Evolutionary conservation across 352 stramenopile species (phyloP).

Genomic region (Albugo laibachii): DNA sequence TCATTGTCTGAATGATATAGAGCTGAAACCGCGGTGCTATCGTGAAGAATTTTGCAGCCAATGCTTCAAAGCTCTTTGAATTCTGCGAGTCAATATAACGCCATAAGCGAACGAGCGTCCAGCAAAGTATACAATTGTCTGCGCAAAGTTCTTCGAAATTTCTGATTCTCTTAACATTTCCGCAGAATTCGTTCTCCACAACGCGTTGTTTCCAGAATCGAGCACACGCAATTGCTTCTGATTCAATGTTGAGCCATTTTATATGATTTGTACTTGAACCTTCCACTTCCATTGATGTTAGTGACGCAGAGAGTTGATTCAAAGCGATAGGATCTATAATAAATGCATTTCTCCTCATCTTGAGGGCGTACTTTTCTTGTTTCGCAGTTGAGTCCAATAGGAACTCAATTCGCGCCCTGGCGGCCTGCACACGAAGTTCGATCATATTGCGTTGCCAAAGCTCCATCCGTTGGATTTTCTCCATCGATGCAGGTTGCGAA

Average conservation of each 20-base stretch:
- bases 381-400: constrained; percentile 34
- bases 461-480: constrained; percentile 39
- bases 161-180: constrained; percentile 18
- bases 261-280: constrained; percentile 9
- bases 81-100: constrained; percentile 40
- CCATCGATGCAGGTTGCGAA: constrained; percentile 26
- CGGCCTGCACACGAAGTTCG: constrained; percentile 28
- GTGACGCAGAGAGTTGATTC: background rate
- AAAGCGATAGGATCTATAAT: constrained; percentile 11
- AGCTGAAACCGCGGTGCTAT: constrained; percentile 21
- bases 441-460: constrained; percentile 22
- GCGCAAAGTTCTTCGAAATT: constrained; percentile 18
- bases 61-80: constrained; percentile 18
- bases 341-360: constrained; percentile 19
- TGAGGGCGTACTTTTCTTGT: constrained; percentile 19
- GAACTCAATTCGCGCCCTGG: constrained; percentile 25
- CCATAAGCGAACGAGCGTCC: constrained; percentile 20
- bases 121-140: constrained; percentile 11
- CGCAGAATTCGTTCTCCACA: constrained; percentile 8
- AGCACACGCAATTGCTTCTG: constrained; percentile 20
- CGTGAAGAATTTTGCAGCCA: constrained; percentile 24
- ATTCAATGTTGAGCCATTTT: constrained; percentile 5
- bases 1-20: constrained; percentile 21
- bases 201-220: constrained; percentile 34
- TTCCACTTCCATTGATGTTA: constrained; percentile 2